Percentiles rank a stretch among this genome's conserved stretches.
phyloP scores from a whole-genome alignment of 306 rosid genomes.

The Rosa multiflora region DNA sequence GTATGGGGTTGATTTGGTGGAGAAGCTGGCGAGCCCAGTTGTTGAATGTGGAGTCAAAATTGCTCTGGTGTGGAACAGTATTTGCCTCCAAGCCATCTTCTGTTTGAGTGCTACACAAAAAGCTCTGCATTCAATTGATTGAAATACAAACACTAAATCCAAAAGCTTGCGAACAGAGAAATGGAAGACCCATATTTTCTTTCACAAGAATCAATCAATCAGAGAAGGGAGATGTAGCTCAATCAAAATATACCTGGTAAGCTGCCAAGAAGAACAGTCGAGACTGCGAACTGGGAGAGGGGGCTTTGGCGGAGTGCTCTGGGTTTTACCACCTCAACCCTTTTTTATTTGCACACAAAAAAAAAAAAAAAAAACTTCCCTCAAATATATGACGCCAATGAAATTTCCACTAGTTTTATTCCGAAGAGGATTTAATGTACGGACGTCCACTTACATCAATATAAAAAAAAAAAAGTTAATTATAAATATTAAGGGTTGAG shows the following conservation, averaged over 20 bases:
- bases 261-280: background rate
- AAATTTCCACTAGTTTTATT: too few species aligned
- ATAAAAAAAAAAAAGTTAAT: too few species aligned
- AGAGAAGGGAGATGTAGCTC: background rate
- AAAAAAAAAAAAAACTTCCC: background rate
- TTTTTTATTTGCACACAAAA: background rate
- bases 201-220: background rate
- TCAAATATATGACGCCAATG: too few species aligned
- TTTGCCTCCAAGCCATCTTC: conserved; percentile 50
- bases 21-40: conserved; percentile 45
- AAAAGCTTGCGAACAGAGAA: background rate
- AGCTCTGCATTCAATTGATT: background rate
- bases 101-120: background rate
- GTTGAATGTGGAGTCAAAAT: conserved; percentile 24
- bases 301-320: background rate
- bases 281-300: background rate
- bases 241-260: background rate
- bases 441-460: too few species aligned
- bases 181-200: background rate
- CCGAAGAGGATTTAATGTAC: too few species aligned
- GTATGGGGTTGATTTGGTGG: conserved; percentile 55
- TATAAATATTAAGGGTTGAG: too few species aligned
- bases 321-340: background rate
- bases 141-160: background rate
- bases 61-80: conserved; percentile 24